Percentiles rank a stretch among this genome's conserved stretches.
phyloP scores from a whole-genome alignment of 768 basidiomycete species.

The Pulveroboletus sp. region DNA sequence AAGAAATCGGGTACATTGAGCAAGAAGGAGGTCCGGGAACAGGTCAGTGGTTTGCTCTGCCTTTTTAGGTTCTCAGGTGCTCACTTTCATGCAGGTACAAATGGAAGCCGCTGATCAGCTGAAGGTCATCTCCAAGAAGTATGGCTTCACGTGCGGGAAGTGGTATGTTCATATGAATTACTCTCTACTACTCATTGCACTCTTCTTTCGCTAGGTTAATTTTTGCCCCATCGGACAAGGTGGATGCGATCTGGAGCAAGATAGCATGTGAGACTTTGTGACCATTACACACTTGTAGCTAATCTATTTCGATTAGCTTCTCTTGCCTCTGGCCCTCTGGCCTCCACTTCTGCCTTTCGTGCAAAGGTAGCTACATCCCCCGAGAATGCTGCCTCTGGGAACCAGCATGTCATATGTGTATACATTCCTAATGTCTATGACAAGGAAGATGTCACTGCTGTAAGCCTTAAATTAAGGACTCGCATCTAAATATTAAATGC shows the following conservation, averaged over 20 bases:
- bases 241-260: conserved; percentile 60
- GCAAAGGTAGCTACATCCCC: conserved; percentile 71
- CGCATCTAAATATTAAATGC: neutral
- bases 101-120: conserved; percentile 54
- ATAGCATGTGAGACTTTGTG: conserved; percentile 50
- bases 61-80: neutral
- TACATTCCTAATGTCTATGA: conserved; percentile 74
- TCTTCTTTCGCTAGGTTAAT: conserved; percentile 50
- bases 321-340: conserved; percentile 59
- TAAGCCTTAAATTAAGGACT: conserved; percentile 20
- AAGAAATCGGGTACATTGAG: conserved; percentile 73
- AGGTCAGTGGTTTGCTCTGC: conserved; percentile 36
- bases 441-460: conserved; percentile 55
- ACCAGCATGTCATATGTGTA: conserved; percentile 67
- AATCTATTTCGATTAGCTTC: conserved; percentile 43
- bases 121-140: conserved; percentile 54
- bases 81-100: conserved; percentile 46
- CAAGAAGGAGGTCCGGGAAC: conserved; percentile 73
- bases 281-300: neutral
- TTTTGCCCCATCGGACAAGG: conserved; percentile 58
- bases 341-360: conserved; percentile 50
- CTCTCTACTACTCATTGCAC: neutral
- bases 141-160: conserved; percentile 61
- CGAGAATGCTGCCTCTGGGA: conserved; percentile 40
- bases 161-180: conserved; percentile 42